These are phyloP conservation scores for Ploettnerulaceae sp. DNA, from an alignment of 2,329 filamentous ascomycete species.

Conservation along the genomic window DNA sequence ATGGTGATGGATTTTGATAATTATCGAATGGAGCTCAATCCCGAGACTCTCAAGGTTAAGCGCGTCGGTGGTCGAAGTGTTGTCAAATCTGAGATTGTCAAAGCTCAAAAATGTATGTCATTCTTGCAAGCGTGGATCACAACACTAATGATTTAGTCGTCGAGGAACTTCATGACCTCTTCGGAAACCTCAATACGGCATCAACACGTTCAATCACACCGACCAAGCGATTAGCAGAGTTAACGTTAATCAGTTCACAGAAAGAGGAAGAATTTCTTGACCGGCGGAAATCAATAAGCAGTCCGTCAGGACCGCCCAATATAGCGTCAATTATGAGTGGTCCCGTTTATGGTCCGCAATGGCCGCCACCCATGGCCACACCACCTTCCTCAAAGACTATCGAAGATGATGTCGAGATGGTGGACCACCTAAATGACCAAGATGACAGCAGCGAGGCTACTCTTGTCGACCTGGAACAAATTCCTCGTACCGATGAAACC, in stretches of 20 bases:
- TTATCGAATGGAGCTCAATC: slow-evolving; percentile 62
- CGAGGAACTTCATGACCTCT: slow-evolving; percentile 66
- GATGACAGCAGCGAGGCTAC: slow-evolving; percentile 37
- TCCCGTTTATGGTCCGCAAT: slow-evolving; percentile 29
- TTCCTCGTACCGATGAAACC: neutral
- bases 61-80: slow-evolving; percentile 71
- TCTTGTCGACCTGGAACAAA: slow-evolving; percentile 33
- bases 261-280: slow-evolving; percentile 44
- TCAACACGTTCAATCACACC: slow-evolving; percentile 60
- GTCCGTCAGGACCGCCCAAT: slow-evolving; percentile 32
- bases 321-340: slow-evolving; percentile 21
- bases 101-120: slow-evolving; percentile 70
- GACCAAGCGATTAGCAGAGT: slow-evolving; percentile 70
- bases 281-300: slow-evolving; percentile 42
- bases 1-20: slow-evolving; percentile 73
- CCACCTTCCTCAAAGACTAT: slow-evolving; percentile 13
- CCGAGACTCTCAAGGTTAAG: slow-evolving; percentile 58
- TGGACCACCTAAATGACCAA: slow-evolving; percentile 28
- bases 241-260: slow-evolving; percentile 63
- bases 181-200: slow-evolving; percentile 63
- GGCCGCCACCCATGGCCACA: slow-evolving; percentile 19
- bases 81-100: slow-evolving; percentile 50
- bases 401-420: slow-evolving; percentile 34
- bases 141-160: slow-evolving; percentile 51
- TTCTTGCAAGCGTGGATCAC: slow-evolving; percentile 12